phyloP scores from a whole-genome alignment of 2,329 filamentous ascomycete species.

The Penicillium crustosum region DNA sequence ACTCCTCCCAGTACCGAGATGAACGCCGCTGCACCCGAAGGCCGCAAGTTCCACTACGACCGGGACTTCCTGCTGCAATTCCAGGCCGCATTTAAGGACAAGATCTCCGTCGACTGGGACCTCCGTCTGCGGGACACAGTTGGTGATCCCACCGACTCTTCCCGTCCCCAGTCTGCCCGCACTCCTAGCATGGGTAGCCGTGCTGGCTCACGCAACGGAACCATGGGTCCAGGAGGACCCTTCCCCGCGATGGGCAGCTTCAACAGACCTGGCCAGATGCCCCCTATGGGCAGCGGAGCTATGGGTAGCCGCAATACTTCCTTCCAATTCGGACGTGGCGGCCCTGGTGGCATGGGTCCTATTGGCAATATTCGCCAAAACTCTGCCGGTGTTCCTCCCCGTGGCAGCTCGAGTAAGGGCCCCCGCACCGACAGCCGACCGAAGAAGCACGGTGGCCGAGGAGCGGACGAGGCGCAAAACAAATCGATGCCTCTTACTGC shows the following conservation, averaged over 20 bases:
- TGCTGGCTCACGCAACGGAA: conserved; percentile 49
- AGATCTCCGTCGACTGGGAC: conserved; percentile 92
- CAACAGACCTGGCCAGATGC: conserved; percentile 59
- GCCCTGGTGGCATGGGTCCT: conserved; percentile 60
- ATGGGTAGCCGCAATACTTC: conserved; percentile 42
- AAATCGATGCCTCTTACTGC: conserved; percentile 91
- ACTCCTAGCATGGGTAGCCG: conserved; percentile 52
- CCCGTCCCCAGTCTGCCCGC: conserved; percentile 57
- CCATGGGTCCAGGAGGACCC: background rate
- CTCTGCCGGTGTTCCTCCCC: conserved; percentile 58
- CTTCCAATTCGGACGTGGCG: conserved; percentile 53
- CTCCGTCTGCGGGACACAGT: conserved; percentile 80
- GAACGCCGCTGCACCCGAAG: conserved; percentile 70
- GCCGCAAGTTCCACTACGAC: conserved; percentile 89
- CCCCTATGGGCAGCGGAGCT: conserved; percentile 70
- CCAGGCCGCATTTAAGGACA: conserved; percentile 93
- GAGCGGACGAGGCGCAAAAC: conserved; percentile 67
- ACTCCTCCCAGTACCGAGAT: conserved; percentile 87
- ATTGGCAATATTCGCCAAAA: conserved; percentile 4
- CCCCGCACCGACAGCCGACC: conserved; percentile 47
- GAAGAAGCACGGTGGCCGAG: conserved; percentile 52
- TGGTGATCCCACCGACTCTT: conserved; percentile 68
- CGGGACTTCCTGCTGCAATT: conserved; percentile 95
- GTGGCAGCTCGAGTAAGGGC: conserved; percentile 51
- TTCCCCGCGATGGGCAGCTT: conserved; percentile 67